A percentile compares a stretch with the other conserved stretches of the same genome.
These are phyloP conservation scores for Volvox reticuliferus DNA, from an alignment of 139 green algal genomes.

Conservation along the genomic window DNA sequence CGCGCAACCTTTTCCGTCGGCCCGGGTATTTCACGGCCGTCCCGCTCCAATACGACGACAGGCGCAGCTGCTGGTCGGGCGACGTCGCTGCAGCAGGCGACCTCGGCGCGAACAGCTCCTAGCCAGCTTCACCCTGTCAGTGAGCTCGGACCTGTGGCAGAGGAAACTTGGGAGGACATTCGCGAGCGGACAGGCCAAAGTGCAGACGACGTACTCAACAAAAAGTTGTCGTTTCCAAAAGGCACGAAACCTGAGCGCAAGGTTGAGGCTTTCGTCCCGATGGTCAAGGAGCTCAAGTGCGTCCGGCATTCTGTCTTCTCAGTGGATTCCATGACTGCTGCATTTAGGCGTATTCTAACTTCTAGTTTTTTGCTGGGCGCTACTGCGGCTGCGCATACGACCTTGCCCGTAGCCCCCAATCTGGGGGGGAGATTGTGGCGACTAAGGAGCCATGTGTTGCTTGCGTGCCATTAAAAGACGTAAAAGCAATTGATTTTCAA, in stretches of 20 bases:
- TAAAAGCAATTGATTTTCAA: no score
- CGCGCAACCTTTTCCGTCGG: conserved; percentile 15
- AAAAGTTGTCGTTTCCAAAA: conserved; percentile 62
- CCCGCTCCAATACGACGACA: conserved; percentile 5
- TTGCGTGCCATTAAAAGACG: no score
- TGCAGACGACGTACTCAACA: conserved; percentile 57
- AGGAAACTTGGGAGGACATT: conserved; percentile 71
- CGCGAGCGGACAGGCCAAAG: conserved; percentile 53
- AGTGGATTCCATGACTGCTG: no score
- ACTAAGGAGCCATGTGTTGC: no score
- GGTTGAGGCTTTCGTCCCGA: conserved; percentile 68
- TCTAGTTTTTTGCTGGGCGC: no score
- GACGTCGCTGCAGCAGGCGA: conserved; percentile 10
- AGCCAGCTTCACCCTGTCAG: neutral
- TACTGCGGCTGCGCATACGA: no score
- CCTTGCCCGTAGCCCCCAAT: no score
- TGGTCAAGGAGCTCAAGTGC: conserved; percentile 75
- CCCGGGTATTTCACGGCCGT: neutral
- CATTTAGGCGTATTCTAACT: no score
- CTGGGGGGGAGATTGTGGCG: no score
- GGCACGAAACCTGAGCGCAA: conserved; percentile 68
- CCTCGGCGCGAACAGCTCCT: neutral
- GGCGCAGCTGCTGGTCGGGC: neutral
- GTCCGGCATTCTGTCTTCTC: neutral
- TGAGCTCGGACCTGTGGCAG: conserved; percentile 7